Evolutionary conservation across 2,329 filamentous ascomycete genomes (phyloP), one percentile per base, ranked within the genome.

Genomic region (Cladosporium austrohemisphaericum): DNA sequence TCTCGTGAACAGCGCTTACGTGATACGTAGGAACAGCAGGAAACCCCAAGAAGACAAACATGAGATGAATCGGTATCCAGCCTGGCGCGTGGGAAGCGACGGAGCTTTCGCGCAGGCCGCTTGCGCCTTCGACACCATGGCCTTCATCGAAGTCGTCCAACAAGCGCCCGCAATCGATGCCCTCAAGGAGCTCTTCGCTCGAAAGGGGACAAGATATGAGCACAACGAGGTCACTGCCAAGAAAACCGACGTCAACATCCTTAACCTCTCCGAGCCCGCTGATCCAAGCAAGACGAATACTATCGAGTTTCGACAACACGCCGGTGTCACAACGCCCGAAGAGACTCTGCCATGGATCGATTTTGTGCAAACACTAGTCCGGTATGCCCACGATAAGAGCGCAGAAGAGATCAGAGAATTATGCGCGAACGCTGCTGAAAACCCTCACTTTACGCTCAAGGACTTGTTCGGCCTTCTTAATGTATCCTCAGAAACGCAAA

Each of bases 241-340:
- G 14, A 14, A 31, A 13, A 19, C 25, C 16, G 19, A 5, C 23
- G 25, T 41, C 9, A 41, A 20, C 38, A 28, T 41, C 11, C 23
- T 29, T 2, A 16, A 41, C 4, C 38, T 41, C 16, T 11, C 31
- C 25, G 25, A 26, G 11, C 6, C n/a, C n/a, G n/a, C n/a, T n/a
- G n/a, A n/a, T n/a, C n/a, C n/a, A n/a, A n/a, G n/a, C n/a, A n/a
- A n/a, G n/a, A n/a, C n/a, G n/a, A 41, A 41, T 8, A 66, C 63
- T 1, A 60, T 66, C 33, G 61, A 62, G 50, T 66, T 67, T 55
- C 54, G 61, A 5, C 62, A 66, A 29, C 64, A 66, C 32, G 41
- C 48, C 14, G 60, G 57, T 1, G 7, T 41, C 16, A 31, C 26
- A 10, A 9, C 14, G 20, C 25, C 38, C 25, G 8, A n/a, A 7